Percentiles rank a stretch among this genome's conserved stretches.
These are phyloP conservation scores for Fusarium sp. DNA, from an alignment of 2,329 filamentous ascomycete genomes.

Conservation along the genomic window DNA sequence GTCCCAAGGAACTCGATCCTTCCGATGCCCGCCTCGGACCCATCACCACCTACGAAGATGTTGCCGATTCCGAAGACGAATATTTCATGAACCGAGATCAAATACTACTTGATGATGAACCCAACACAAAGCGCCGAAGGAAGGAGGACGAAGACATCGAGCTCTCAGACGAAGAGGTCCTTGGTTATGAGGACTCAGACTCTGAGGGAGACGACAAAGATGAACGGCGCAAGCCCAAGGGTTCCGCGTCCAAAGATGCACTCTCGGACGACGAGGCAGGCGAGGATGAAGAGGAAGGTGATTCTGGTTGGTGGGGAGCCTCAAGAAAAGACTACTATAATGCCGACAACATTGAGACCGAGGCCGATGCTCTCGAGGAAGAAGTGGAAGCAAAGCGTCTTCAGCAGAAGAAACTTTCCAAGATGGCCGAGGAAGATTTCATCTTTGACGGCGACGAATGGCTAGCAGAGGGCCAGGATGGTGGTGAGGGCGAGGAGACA, in stretches of 20 bases:
- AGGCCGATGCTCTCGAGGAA: conserved; percentile 83
- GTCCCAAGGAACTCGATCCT: conserved; percentile 67
- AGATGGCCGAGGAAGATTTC: conserved; percentile 93
- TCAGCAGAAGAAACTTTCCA: conserved; percentile 89
- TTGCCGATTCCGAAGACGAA: conserved; percentile 94
- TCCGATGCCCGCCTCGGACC: conserved; percentile 72
- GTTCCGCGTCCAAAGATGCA: conserved; percentile 49
- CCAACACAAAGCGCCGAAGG: conserved; percentile 80
- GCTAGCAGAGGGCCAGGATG: conserved; percentile 69
- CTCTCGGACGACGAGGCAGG: conserved; percentile 68
- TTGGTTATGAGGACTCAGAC: conserved; percentile 62
- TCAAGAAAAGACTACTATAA: conserved; percentile 94
- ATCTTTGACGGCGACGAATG: conserved; percentile 92
- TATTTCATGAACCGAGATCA: conserved; percentile 90
- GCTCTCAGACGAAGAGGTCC: conserved; percentile 72
- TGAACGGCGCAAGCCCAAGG: conserved; percentile 49
- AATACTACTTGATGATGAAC: conserved; percentile 85
- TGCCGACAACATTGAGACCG: conserved; percentile 78
- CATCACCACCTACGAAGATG: conserved; percentile 78
- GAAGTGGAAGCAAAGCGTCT: conserved; percentile 89
- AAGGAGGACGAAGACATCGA: conserved; percentile 78
- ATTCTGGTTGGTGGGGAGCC: conserved; percentile 84
- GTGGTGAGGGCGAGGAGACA: conserved; percentile 67
- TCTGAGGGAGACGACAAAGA: conserved; percentile 61
- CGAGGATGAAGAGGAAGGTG: conserved; percentile 64